Evolutionary conservation across 441 rosid genomes (phyloP).

Genomic region (Biscutella laevigata): DNA sequence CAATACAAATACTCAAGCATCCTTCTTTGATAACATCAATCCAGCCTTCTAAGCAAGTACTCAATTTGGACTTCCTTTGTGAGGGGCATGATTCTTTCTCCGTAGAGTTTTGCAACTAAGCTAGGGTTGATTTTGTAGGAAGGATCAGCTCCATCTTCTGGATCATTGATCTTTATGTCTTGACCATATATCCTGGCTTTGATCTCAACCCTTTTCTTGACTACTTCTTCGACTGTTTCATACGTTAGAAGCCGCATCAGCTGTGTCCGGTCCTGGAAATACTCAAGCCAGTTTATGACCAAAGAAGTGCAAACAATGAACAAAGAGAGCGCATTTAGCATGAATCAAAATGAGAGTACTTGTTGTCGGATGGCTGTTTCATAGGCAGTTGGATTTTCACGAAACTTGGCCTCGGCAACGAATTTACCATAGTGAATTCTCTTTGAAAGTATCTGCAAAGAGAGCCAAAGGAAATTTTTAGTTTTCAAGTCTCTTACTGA

Average conservation of each 20-base stretch:
- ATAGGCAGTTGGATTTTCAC: slow-evolving; percentile 44
- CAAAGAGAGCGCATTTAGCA: background rate
- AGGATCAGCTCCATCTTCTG: slow-evolving; percentile 35
- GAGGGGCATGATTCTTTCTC: slow-evolving; percentile 31
- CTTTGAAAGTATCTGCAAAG: slow-evolving; percentile 67
- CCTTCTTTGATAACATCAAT: slow-evolving; percentile 8
- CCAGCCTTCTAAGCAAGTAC: slow-evolving; percentile 34
- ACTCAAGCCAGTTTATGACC: background rate
- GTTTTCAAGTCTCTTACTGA: background rate
- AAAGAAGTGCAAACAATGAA: background rate
- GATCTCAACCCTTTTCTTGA: slow-evolving; percentile 57
- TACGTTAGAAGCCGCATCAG: slow-evolving; percentile 67
- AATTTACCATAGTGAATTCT: slow-evolving; percentile 81
- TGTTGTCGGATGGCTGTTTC: slow-evolving; percentile 60
- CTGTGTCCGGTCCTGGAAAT: slow-evolving; percentile 47
- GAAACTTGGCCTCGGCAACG: slow-evolving; percentile 86
- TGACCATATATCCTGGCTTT: slow-evolving; percentile 61
- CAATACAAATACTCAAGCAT: background rate
- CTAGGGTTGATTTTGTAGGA: slow-evolving; percentile 64
- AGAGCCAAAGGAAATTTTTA: background rate
- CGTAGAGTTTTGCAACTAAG: slow-evolving; percentile 33
- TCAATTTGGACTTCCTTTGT: slow-evolving; percentile 37
- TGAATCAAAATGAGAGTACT: slow-evolving; percentile 26
- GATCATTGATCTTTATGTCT: slow-evolving; percentile 40
- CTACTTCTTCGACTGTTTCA: slow-evolving; percentile 53